These are phyloP conservation scores for Pouteria campechiana DNA, from an alignment of 179 eudicot species.

Conservation along the genomic window DNA sequence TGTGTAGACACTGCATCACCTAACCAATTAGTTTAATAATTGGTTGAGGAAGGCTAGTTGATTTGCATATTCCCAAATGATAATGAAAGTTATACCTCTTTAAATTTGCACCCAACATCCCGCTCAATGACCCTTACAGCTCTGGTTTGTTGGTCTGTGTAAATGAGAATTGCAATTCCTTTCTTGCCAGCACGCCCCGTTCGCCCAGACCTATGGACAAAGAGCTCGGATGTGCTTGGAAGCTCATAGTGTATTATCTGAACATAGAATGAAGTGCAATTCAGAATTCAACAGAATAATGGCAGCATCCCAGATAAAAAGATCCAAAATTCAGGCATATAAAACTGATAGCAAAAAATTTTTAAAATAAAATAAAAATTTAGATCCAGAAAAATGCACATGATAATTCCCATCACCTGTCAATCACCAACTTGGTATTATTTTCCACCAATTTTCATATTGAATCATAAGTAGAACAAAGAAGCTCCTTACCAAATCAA, in stretches of 20 bases:
- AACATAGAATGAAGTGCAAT: background rate
- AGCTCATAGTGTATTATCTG: constrained; percentile 84
- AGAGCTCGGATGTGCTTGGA: constrained; percentile 65
- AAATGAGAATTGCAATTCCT: constrained; percentile 64
- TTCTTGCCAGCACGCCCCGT: constrained; percentile 98
- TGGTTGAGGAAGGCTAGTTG: no score
- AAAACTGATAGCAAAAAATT: no score
- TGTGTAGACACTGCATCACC: no score
- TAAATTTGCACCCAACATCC: constrained; percentile 63
- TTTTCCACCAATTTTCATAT: no score
- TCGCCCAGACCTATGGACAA: constrained; percentile 91
- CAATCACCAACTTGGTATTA: no score
- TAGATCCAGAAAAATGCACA: no score
- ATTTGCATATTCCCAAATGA: no score
- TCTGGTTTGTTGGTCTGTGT: constrained; percentile 37
- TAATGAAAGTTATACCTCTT: no score
- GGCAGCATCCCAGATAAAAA: background rate
- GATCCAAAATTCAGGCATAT: no score
- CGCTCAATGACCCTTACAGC: constrained; percentile 54
- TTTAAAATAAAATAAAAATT: background rate
- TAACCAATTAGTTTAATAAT: no score
- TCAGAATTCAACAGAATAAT: background rate
- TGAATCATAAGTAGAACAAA: background rate
- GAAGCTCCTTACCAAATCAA: constrained; percentile 84
- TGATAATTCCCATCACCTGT: no score